Percentiles rank a stretch among this genome's conserved stretches.
These are phyloP conservation scores for Eucalyptus albens DNA, from an alignment of 345 rosid genomes.

Conservation along the genomic window DNA sequence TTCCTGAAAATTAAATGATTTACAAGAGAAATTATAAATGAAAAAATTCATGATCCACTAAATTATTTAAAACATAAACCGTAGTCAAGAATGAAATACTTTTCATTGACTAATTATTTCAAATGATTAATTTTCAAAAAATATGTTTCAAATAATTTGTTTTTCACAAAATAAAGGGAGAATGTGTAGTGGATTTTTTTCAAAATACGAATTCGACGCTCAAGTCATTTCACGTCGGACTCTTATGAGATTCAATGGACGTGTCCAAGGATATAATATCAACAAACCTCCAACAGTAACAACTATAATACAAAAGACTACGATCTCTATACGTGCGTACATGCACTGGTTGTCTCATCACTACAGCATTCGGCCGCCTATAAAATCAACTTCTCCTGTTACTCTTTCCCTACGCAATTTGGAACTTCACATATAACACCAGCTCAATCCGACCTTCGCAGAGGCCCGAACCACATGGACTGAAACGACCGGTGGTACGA, in stretches of 20 bases:
- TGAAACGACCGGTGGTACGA: conserved; percentile 45
- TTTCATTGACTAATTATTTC: neutral
- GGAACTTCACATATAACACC: neutral
- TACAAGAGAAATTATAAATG: neutral
- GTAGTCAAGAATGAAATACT: neutral
- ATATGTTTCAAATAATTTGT: neutral
- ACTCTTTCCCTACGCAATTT: neutral
- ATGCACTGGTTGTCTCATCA: neutral
- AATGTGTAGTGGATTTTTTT: neutral
- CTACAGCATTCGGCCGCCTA: neutral
- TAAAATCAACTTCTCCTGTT: neutral
- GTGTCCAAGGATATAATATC: neutral
- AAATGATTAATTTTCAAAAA: neutral
- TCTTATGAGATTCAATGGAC: neutral
- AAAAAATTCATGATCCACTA: neutral
- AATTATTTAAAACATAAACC: neutral
- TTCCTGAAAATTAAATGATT: neutral
- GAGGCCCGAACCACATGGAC: conserved; percentile 36
- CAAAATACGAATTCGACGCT: neutral
- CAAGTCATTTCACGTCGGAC: neutral
- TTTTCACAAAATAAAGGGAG: neutral
- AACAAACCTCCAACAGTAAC: neutral
- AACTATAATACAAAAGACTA: neutral
- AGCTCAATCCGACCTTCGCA: conserved; percentile 1
- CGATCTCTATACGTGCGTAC: neutral